A percentile compares a stretch with the other conserved stretches of the same genome.
These are phyloP conservation scores for Candida xiaguanensis DNA, from an alignment of 805 yeast genomes.

Conservation along the genomic window DNA sequence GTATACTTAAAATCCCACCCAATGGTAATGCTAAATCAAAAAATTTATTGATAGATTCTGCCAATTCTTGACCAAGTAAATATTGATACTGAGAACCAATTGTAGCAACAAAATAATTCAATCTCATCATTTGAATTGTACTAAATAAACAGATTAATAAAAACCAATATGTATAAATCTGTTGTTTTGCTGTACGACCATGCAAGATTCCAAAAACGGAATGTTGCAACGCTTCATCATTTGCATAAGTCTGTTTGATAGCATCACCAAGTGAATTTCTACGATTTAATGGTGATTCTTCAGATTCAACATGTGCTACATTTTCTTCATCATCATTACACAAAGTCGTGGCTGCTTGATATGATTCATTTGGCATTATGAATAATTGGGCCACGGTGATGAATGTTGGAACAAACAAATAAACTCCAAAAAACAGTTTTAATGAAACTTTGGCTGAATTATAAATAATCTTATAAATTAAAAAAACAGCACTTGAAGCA, in stretches of 20 bases:
- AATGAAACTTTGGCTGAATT: conserved; percentile 24
- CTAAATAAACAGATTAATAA: conserved; percentile 45
- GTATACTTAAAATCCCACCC: conserved; percentile 54
- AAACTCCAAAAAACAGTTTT: conserved; percentile 43
- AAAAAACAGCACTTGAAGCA: conserved; percentile 53
- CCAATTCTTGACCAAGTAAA: conserved; percentile 37
- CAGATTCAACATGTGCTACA: conserved; percentile 3
- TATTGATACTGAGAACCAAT: conserved; percentile 52
- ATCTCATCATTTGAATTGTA: conserved; percentile 54
- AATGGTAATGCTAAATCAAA: conserved; percentile 54
- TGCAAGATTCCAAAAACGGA: conserved; percentile 52
- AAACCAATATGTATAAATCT: conserved; percentile 53
- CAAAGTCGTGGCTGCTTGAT: conserved; percentile 33
- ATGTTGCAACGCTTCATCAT: conserved; percentile 37
- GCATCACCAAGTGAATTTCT: conserved; percentile 58
- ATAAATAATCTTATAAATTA: conserved; percentile 44
- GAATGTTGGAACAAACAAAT: conserved; percentile 47
- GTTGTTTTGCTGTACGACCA: conserved; percentile 47
- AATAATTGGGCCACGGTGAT: conserved; percentile 43
- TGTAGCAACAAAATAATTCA: conserved; percentile 58
- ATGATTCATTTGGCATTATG: conserved; percentile 50
- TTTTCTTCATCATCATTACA: conserved; percentile 21
- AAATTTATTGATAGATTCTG: conserved; percentile 41
- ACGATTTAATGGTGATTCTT: conserved; percentile 28
- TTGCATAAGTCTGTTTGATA: conserved; percentile 48